A percentile compares a stretch with the other conserved stretches of the same genome.
These are phyloP conservation scores for Diplodia corticola DNA, from an alignment of 2,329 filamentous ascomycete species.

Conservation along the genomic window DNA sequence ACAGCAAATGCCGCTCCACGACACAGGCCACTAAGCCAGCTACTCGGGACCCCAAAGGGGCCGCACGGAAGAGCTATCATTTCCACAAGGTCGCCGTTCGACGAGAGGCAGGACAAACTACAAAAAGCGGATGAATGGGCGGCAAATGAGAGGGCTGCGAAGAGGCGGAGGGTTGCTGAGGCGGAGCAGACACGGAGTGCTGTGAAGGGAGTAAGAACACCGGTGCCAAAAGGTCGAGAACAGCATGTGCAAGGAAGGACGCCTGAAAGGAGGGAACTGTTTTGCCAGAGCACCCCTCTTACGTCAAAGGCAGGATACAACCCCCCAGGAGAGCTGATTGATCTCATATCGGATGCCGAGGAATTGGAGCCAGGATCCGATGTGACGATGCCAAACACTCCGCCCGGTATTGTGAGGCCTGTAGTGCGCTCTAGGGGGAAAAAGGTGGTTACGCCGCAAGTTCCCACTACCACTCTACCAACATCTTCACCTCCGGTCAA, in stretches of 20 bases:
- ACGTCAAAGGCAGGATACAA: not conserved
- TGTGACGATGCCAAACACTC: slow-evolving; percentile 16
- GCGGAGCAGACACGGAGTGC: slow-evolving; percentile 27
- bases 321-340: not conserved
- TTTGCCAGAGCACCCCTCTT: not conserved
- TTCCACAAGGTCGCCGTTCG: slow-evolving; percentile 64
- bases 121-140: slow-evolving; percentile 33
- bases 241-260: not conserved
- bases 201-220: slow-evolving; percentile 25
- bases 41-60: slow-evolving; percentile 66
- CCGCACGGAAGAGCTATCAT: slow-evolving; percentile 62
- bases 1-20: slow-evolving; percentile 37
- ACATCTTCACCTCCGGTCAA: slow-evolving; percentile 41
- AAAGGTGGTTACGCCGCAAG: slow-evolving; percentile 18
- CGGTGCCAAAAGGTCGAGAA: not conserved
- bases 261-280: not conserved
- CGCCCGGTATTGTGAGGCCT: not conserved
- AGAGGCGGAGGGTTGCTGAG: slow-evolving; percentile 40
- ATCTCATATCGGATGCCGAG: slow-evolving; percentile 19
- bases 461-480: slow-evolving; percentile 31
- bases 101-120: slow-evolving; percentile 45
- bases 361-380: slow-evolving; percentile 6
- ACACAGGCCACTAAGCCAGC: slow-evolving; percentile 61
- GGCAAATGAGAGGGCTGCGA: slow-evolving; percentile 37
- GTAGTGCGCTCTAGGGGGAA: not conserved